Evolutionary conservation across 2,329 filamentous ascomycete genomes (phyloP), one percentile per base, ranked within the genome.

Genomic region (Dactylellina drechsleri): DNA sequence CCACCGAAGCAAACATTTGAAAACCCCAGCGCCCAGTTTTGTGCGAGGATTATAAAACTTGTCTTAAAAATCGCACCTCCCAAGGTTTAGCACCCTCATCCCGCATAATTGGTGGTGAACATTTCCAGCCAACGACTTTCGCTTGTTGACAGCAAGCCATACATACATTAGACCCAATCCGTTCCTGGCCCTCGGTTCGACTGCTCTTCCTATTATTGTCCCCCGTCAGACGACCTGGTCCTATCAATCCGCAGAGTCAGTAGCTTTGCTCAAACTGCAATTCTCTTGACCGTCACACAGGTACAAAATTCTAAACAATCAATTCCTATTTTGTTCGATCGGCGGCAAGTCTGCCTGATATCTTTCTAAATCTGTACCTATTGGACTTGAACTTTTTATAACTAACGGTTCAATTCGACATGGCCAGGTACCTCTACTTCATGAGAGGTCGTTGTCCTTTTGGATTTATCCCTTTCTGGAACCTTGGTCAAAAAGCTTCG

Each of bases 141-240:
- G 71, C 64, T 68, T 75, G 71, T 75, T 75, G 71, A 75, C 71
- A 75, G 71, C 71, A 59, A 75, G 64, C 57, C 57, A 75, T 73
- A 73, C 68, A 66, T 67, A 66, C 43, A 58, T 65, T 59, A 68
- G 54, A 45, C 71, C 71, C 49, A 75, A 75, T 75, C 26, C 53
- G 71, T 68, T 68, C 64, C 64, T 67, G 62, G 49, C 62, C 52
- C 68, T 58, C 71, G 45, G 52, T 75, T 64, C 71, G 65, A 64
- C 71, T 64, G 57, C 71, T 75, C 64, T 75, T 67, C 71, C 64
- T 75, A 75, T 67, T 68, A 68, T 64, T 75, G 71, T 68, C 64
- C 71, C 70, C 65, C 65, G 54, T 75, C 71, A 75, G 71, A 68
- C 70, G 70, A 74, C 71, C 56, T 45, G 50, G 54, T 75, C 64